Evolutionary conservation across 495 filamentous ascomycete species (phyloP).

Genomic region (Trichoderma reesei): DNA sequence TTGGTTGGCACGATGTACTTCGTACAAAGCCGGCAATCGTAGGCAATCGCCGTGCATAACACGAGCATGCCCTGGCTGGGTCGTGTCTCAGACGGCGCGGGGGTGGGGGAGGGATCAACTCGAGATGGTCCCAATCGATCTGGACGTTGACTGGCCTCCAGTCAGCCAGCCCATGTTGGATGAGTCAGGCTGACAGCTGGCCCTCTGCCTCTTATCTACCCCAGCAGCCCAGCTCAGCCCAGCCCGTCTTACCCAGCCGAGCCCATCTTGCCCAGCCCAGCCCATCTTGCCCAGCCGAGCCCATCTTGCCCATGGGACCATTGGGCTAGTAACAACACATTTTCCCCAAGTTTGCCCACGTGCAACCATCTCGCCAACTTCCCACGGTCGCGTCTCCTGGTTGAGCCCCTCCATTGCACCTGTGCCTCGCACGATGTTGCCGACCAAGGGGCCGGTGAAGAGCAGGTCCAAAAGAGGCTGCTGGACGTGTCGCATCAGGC

Average conservation of each 20-base stretch:
- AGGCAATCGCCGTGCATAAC: no score
- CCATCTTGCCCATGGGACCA: neutral
- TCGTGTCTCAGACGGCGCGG: no score
- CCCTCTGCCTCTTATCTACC: neutral
- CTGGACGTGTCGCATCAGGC: constrained; percentile 34
- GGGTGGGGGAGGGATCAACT: neutral
- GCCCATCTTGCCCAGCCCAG: no score
- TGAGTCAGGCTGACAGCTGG: constrained; percentile 5
- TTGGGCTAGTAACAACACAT: constrained; percentile 7
- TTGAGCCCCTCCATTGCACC: neutral
- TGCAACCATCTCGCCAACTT: neutral
- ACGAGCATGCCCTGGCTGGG: no score
- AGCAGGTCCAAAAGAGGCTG: constrained; percentile 19
- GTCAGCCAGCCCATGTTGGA: neutral
- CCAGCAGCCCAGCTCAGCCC: no score
- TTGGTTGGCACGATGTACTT: no score
- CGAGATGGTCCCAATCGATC: neutral
- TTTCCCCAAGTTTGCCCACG: constrained; percentile 7
- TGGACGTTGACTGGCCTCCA: neutral
- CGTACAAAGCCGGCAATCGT: no score
- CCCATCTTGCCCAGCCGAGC: no score
- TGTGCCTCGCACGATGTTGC: neutral
- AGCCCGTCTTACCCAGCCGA: no score
- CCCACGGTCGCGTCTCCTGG: neutral
- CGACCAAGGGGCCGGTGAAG: neutral